A percentile compares a stretch with the other conserved stretches of the same genome.
phyloP scores from a whole-genome alignment of 192 early-diverging fungal species.

The Gorgonomyces haynaldii region DNA sequence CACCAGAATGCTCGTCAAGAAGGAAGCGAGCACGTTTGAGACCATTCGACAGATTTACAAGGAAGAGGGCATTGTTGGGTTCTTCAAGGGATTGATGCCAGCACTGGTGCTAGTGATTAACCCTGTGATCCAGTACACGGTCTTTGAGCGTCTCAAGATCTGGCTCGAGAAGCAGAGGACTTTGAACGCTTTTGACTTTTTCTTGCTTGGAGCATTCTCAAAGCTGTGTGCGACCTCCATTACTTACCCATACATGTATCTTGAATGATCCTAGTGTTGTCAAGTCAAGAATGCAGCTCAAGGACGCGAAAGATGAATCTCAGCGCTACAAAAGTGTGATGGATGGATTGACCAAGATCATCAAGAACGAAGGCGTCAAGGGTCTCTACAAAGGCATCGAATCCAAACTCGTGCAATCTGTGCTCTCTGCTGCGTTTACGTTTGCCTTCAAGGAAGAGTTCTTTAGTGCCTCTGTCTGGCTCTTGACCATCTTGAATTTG shows the following conservation, averaged over 20 bases:
- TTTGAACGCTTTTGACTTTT: conserved; percentile 80
- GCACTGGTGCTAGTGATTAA: conserved; percentile 98
- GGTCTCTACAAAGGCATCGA: conserved; percentile 68
- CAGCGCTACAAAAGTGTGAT: conserved; percentile 66
- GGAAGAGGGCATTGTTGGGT: conserved; percentile 73
- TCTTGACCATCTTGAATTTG: conserved; percentile 29
- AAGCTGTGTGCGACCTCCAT: conserved; percentile 90
- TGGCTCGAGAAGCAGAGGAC: conserved; percentile 42
- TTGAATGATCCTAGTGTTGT: no score
- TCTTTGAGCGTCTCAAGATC: conserved; percentile 88
- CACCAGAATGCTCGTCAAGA: conserved; percentile 79
- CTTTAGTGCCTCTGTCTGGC: conserved; percentile 22
- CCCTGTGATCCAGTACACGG: conserved; percentile 99
- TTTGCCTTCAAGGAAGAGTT: conserved; percentile 73
- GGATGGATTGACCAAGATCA: conserved; percentile 88
- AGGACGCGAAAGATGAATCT: conserved; percentile 61
- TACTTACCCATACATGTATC: conserved; percentile 99
- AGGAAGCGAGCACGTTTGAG: conserved; percentile 31
- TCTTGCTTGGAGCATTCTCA: conserved; percentile 86
- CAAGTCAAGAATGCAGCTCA: conserved; percentile 96
- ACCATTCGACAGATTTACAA: conserved; percentile 66
- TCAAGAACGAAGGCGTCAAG: conserved; percentile 73
- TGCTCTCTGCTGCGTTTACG: conserved; percentile 89
- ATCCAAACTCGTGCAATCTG: conserved; percentile 90
- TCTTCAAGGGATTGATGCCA: conserved; percentile 87